Percentiles rank a stretch among this genome's conserved stretches.
These are phyloP conservation scores for Mucuna pruriens DNA, from an alignment of 306 rosid genomes.

Conservation along the genomic window DNA sequence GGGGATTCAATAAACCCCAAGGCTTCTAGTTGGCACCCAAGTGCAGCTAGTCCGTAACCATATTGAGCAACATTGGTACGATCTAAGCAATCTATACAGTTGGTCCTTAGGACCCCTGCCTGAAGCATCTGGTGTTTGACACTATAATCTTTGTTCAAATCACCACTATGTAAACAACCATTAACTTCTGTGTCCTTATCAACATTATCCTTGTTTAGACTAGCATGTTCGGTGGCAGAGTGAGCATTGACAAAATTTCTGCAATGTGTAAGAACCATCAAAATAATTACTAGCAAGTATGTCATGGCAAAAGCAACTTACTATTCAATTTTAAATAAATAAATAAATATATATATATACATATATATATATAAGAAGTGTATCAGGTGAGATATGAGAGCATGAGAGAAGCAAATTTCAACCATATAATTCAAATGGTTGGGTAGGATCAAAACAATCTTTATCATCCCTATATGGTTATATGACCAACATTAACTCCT, in stretches of 20 bases:
- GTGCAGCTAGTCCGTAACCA: constrained; percentile 80
- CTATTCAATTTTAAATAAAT: no score
- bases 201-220: constrained; percentile 47
- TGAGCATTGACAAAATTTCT: constrained; percentile 52
- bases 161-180: constrained; percentile 33
- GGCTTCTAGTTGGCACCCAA: constrained; percentile 71
- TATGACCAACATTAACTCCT: no score
- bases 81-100: constrained; percentile 93
- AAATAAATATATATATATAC: no score
- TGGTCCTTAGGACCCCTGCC: constrained; percentile 86
- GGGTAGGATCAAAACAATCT: no score
- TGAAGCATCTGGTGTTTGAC: constrained; percentile 60
- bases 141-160: constrained; percentile 35
- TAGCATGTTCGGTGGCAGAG: constrained; percentile 50
- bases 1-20: constrained; percentile 64
- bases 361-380: no score
- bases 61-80: constrained; percentile 97
- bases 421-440: no score
- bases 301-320: no score
- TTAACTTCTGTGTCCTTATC: constrained; percentile 49
- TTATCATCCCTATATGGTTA: no score
- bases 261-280: no score
- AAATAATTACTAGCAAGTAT: no score
- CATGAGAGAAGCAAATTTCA: no score
- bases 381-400: no score